Conservation (phyloP, 1,284 basidiomycete genomes). For the Irpex sp. region DNA sequence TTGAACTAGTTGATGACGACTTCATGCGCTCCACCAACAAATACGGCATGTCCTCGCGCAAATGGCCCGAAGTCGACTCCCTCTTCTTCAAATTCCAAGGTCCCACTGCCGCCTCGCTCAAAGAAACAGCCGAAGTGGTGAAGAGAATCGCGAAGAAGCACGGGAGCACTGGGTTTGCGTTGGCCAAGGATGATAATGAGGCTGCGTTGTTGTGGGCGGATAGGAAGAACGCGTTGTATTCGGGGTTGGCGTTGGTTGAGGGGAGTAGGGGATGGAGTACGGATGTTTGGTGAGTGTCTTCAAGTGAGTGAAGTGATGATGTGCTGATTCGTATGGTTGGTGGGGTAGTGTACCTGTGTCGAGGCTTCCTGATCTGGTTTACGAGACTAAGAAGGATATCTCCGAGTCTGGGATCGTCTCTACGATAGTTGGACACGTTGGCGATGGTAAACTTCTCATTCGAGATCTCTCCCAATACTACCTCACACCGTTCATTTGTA, state of each 20-base stretch:
- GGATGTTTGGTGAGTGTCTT: conserved; percentile 65
- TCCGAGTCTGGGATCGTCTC: conserved; percentile 52
- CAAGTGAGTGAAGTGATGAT: not conserved
- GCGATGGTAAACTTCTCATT: conserved; percentile 57
- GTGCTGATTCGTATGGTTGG: not conserved
- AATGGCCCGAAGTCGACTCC: conserved; percentile 66
- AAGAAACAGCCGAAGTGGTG: conserved; percentile 59
- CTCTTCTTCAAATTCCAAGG: conserved; percentile 91
- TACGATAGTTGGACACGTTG: conserved; percentile 76
- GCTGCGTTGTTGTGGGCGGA: conserved; percentile 80
- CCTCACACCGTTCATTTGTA: conserved; percentile 13
- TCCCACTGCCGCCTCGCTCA: conserved; percentile 50
- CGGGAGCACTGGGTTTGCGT: conserved; percentile 65
- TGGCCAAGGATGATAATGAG: conserved; percentile 64
- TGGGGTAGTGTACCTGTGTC: conserved; percentile 70
- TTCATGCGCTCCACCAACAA: conserved; percentile 71
- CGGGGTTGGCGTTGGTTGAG: conserved; percentile 60
- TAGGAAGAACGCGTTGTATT: conserved; percentile 79
- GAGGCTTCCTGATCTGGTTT: conserved; percentile 68
- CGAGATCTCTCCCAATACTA: conserved; percentile 17
- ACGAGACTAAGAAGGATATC: conserved; percentile 73
- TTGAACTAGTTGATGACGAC: conserved; percentile 70
- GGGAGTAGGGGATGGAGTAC: conserved; percentile 71
- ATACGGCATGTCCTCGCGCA: conserved; percentile 49
- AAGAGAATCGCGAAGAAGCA: conserved; percentile 54